Base-by-base conservation (phyloP, 371 early-diverging fungal species). In the Mucor racemosus region DNA sequence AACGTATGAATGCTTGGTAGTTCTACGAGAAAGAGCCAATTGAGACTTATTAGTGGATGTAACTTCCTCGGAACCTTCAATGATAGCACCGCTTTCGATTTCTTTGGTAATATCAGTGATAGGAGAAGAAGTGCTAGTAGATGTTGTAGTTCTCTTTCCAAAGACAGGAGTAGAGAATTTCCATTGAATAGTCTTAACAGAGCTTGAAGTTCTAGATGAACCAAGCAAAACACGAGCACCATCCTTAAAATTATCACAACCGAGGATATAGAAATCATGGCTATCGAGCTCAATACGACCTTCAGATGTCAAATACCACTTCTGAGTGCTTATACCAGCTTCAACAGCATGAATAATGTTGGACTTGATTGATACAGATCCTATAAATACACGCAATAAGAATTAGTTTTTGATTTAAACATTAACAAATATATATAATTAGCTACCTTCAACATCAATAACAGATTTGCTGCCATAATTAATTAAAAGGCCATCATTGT, bases 401-500 rank as follows among this genome's bases (percentile, higher is more conserved):
- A 33, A 4, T 62, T n/a, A 42, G 39, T 21, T 39, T 5, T 42
- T 17, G 39, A 35, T 44, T 9, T 41, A 31, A 5, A 14, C 11
- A 53, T 4, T 19, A 19, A 14, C 15, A 57, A 31, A 1, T 42
- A 33, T 21, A 44, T 21, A 21, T n/a, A n/a, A 10, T 11, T 6
- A 46, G 50, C 34, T 75, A 79, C 82, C 82, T 60, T 75, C 50
- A 34, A 79, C 57, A 42, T 70, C 74, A 39, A 86, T 67, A 2
- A 80, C 84, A 66, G 70, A 68, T 14, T 78, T 76, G 59, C 68
- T 82, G 19, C 81, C 82, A 65, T 84, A 84, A 48, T 87, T 87
- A 66, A 82, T 77, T 63, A 87, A 65, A 64, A 76, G 77, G 57
- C 83, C 83, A 60, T 82, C 72, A 21, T 76, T 76, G 59, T 74